A percentile compares a stretch with the other conserved stretches of the same genome.
These are phyloP conservation scores for Solanum aculeatissimum DNA, from an alignment of 305 asterid species.

Conservation along the genomic window DNA sequence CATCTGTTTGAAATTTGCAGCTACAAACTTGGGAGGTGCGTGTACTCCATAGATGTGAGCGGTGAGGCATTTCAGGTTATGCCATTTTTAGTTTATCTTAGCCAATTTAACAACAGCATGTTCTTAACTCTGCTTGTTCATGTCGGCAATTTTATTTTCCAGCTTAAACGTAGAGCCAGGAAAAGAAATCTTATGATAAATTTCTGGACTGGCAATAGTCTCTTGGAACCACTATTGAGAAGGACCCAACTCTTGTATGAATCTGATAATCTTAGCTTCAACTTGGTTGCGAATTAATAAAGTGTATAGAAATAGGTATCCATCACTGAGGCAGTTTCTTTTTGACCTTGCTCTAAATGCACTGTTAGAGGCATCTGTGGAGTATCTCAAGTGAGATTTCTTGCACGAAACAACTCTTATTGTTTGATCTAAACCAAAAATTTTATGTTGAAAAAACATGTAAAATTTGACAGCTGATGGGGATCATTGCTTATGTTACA, in stretches of 20 bases:
- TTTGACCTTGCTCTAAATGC: not conserved
- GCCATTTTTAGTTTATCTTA: conserved; percentile 22
- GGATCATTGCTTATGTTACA: not conserved
- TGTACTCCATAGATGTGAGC: conserved; percentile 81
- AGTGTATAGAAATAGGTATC: not conserved
- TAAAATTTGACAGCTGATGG: not conserved
- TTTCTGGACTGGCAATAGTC: not conserved
- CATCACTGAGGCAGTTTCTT: not conserved
- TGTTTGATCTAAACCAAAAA: not conserved
- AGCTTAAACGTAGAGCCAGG: not conserved
- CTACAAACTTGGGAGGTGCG: conserved; percentile 98
- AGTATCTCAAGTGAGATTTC: not conserved
- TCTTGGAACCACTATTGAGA: not conserved
- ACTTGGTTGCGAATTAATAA: not conserved
- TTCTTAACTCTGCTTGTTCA: conserved; percentile 14
- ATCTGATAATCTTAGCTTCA: not conserved
- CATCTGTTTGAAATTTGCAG: conserved; percentile 88
- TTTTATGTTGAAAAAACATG: not conserved
- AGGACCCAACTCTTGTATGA: not conserved
- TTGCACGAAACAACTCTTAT: not conserved
- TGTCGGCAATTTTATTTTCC: not conserved
- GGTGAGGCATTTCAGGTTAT: conserved; percentile 75
- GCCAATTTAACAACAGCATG: conserved; percentile 26
- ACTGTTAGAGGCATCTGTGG: not conserved
- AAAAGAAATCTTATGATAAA: not conserved